These are phyloP conservation scores for Fusarium duplospermum DNA, from an alignment of 2,329 filamentous ascomycete genomes.

Conservation along the genomic window DNA sequence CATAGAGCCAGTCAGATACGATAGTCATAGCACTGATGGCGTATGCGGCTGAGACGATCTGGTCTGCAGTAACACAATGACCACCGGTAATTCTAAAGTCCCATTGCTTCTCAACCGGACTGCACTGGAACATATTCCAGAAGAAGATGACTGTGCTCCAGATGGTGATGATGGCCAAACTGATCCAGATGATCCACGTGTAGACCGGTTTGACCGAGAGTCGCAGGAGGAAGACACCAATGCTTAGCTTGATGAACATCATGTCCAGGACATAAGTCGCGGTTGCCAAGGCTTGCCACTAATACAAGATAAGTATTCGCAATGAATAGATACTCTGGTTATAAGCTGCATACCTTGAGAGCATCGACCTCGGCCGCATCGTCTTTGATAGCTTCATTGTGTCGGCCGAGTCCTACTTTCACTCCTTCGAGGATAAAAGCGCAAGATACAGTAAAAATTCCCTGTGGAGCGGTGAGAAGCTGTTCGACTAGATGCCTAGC, in stretches of 20 bases:
- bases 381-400: slow-evolving; percentile 58
- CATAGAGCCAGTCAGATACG: slow-evolving; percentile 66
- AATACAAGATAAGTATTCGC: slow-evolving; percentile 17
- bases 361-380: slow-evolving; percentile 55
- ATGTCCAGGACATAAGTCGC: slow-evolving; percentile 64
- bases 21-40: slow-evolving; percentile 64
- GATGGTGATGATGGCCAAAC: slow-evolving; percentile 58
- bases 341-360: slow-evolving; percentile 54
- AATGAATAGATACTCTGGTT: neutral
- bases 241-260: slow-evolving; percentile 69
- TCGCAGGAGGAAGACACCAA: slow-evolving; percentile 63
- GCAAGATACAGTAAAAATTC: slow-evolving; percentile 61
- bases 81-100: slow-evolving; percentile 59
- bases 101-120: slow-evolving; percentile 63
- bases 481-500: neutral
- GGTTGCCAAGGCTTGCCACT: slow-evolving; percentile 65
- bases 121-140: slow-evolving; percentile 65
- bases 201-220: slow-evolving; percentile 60
- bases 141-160: slow-evolving; percentile 63
- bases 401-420: slow-evolving; percentile 57
- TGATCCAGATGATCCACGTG: slow-evolving; percentile 59
- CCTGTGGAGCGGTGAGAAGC: slow-evolving; percentile 42
- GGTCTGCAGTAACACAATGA: slow-evolving; percentile 56
- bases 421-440: slow-evolving; percentile 59
- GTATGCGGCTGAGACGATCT: slow-evolving; percentile 62